A percentile compares a stretch with the other conserved stretches of the same genome.
phyloP scores from a whole-genome alignment of 2,329 filamentous ascomycete species.

The Neocucurbitaria cava region DNA sequence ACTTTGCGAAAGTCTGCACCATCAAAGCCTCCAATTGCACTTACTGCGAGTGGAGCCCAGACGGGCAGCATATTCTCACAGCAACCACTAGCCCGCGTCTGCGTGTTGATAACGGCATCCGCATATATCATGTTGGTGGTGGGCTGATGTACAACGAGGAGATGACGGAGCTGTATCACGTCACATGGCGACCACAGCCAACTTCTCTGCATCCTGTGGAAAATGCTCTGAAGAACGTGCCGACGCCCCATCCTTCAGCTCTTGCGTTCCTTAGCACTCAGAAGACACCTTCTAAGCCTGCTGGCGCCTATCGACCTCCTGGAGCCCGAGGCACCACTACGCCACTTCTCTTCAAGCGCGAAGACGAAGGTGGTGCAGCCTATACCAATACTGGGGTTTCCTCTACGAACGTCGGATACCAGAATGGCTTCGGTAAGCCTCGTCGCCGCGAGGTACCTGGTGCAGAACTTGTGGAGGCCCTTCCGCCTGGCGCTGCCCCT shows the following conservation, averaged over 20 bases:
- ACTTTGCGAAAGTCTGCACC: slow-evolving; percentile 89
- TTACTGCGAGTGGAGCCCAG: slow-evolving; percentile 96
- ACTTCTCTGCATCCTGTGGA: slow-evolving; percentile 66
- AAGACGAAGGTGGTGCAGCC: slow-evolving; percentile 93
- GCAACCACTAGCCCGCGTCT: slow-evolving; percentile 96
- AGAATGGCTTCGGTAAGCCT: slow-evolving; percentile 81
- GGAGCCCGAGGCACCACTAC: slow-evolving; percentile 89
- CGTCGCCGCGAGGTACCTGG: slow-evolving; percentile 84
- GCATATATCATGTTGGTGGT: slow-evolving; percentile 91
- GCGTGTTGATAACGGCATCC: slow-evolving; percentile 94
- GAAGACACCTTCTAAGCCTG: slow-evolving; percentile 95
- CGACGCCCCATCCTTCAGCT: slow-evolving; percentile 82
- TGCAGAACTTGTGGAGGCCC: slow-evolving; percentile 72
- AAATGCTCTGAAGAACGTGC: slow-evolving; percentile 77
- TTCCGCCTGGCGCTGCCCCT: slow-evolving; percentile 73
- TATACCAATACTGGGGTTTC: slow-evolving; percentile 82
- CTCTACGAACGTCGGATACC: slow-evolving; percentile 59
- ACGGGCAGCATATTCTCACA: slow-evolving; percentile 93
- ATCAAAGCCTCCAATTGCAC: slow-evolving; percentile 96
- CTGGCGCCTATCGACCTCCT: slow-evolving; percentile 94
- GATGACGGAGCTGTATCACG: slow-evolving; percentile 92
- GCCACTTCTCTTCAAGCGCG: slow-evolving; percentile 93
- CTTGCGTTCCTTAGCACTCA: slow-evolving; percentile 80
- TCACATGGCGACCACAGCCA: slow-evolving; percentile 79
- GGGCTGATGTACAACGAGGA: slow-evolving; percentile 94